Evolutionary conservation across 768 basidiomycete genomes (phyloP).

Genomic region (Trametes villosa): DNA sequence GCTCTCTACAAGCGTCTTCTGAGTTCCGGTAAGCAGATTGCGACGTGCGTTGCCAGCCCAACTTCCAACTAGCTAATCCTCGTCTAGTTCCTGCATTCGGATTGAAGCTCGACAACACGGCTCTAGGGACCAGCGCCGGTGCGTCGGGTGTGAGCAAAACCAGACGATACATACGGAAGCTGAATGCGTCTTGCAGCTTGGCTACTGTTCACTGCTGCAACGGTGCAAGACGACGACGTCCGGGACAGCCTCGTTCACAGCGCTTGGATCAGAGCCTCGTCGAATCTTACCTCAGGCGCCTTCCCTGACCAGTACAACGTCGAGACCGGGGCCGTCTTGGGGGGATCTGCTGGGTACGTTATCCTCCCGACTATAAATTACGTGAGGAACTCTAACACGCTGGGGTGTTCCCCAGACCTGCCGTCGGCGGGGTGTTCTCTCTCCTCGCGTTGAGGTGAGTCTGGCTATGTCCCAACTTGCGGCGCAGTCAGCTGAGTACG

Average conservation of each 20-base stretch:
- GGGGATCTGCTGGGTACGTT: conserved; percentile 13
- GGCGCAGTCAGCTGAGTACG: not conserved
- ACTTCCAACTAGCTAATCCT: not conserved
- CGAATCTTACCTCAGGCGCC: conserved; percentile 9
- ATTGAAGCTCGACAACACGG: conserved; percentile 11
- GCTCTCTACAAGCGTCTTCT: conserved; percentile 5
- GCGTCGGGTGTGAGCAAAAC: not conserved
- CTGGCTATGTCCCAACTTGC: not conserved
- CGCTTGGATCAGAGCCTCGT: conserved; percentile 5
- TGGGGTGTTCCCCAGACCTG: conserved; percentile 2
- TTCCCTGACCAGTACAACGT: conserved; percentile 13
- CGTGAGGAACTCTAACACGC: too few species aligned
- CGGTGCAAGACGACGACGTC: conserved; percentile 14
- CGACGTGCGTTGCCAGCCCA: not conserved
- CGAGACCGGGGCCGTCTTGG: not conserved
- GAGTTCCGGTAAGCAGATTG: not conserved
- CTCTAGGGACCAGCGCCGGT: not conserved
- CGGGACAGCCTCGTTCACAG: conserved; percentile 12
- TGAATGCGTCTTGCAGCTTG: conserved; percentile 23
- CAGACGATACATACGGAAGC: too few species aligned
- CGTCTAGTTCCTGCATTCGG: not conserved
- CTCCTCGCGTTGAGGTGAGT: conserved; percentile 20
- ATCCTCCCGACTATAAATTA: too few species aligned
- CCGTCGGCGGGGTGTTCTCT: conserved; percentile 19
- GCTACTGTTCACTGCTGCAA: conserved; percentile 20